Evolutionary conservation across 345 rosid species (phyloP).

Genomic region (Brassica napus): Da-Ae NC_063452.1:6509001-6509500

Average conservation of each 20-base stretch:
- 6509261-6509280: not conserved
- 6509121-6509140: too few species aligned
- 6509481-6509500: slow-evolving; percentile 47
- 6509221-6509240: too few species aligned
- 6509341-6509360: slow-evolving; percentile 87
- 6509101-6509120: too few species aligned
- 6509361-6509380: slow-evolving; percentile 66
- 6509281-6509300: slow-evolving; percentile 29
- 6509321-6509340: slow-evolving; percentile 36
- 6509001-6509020: not conserved
- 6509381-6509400: slow-evolving; percentile 63
- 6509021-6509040: too few species aligned
- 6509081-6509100: too few species aligned
- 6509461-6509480: slow-evolving; percentile 60
- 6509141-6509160: too few species aligned
- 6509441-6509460: slow-evolving; percentile 57
- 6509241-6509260: too few species aligned
- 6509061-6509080: too few species aligned
- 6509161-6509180: too few species aligned
- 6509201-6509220: too few species aligned
- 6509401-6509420: slow-evolving; percentile 77
- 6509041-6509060: too few species aligned
- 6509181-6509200: too few species aligned
- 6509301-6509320: slow-evolving; percentile 46
- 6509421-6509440: slow-evolving; percentile 59